phyloP scores from a whole-genome alignment of 495 filamentous ascomycete genomes.

The Aspergillus nanangensis region DNA sequence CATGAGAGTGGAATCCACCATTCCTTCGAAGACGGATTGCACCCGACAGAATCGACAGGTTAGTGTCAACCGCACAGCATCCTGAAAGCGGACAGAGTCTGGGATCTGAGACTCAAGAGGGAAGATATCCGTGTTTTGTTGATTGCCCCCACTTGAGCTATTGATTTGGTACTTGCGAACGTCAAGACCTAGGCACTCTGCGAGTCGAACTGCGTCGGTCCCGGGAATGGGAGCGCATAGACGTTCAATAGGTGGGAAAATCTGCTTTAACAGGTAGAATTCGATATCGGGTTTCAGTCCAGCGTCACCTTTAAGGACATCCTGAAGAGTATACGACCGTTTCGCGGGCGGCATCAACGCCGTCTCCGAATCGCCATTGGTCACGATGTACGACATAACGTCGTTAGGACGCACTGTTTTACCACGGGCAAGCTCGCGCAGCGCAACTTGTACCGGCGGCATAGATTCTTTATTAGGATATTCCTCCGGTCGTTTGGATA shows the following conservation, averaged over 20 bases:
- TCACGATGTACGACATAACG: conserved; percentile 93
- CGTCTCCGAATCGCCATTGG: conserved; percentile 67
- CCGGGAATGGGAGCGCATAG: conserved; percentile 93
- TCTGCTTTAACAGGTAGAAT: conserved; percentile 97
- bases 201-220: conserved; percentile 81
- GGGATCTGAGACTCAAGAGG: conserved; percentile 92
- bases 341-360: conserved; percentile 67
- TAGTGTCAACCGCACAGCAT: conserved; percentile 67
- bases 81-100: conserved; percentile 75
- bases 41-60: conserved; percentile 78
- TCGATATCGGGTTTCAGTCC: conserved; percentile 82
- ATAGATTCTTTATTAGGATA: conserved; percentile 90
- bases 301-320: conserved; percentile 72
- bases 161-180: conserved; percentile 76
- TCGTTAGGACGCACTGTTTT: conserved; percentile 87
- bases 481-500: conserved; percentile 87
- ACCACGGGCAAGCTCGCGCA: conserved; percentile 80
- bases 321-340: conserved; percentile 80
- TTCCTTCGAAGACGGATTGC: conserved; percentile 68
- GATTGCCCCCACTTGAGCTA: conserved; percentile 49
- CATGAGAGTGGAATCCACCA: conserved; percentile 50
- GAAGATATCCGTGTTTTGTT: conserved; percentile 60
- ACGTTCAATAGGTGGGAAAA: conserved; percentile 97
- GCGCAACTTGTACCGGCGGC: conserved; percentile 96
- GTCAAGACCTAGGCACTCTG: conserved; percentile 91